Evolutionary conservation across 2,329 filamentous ascomycete species (phyloP).

Genomic region (Verticillium dahliae): DNA sequence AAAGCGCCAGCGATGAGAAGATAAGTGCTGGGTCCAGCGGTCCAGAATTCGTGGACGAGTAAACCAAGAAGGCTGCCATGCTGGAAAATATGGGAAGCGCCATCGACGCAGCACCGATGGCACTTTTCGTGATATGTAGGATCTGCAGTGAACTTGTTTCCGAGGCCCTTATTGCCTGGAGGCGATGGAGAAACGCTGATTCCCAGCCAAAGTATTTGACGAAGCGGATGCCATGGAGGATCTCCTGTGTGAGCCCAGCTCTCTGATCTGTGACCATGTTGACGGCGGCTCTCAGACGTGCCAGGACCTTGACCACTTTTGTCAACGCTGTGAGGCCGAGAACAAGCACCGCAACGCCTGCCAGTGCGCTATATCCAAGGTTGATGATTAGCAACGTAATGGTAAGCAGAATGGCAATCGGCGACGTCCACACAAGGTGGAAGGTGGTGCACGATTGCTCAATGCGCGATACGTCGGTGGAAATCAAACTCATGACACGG

Average conservation of each 20-base stretch:
- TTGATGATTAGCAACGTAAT: slow-evolving; percentile 79
- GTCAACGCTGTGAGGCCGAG: slow-evolving; percentile 73
- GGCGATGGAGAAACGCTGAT: slow-evolving; percentile 70
- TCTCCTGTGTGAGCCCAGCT: slow-evolving; percentile 86
- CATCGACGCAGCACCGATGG: slow-evolving; percentile 76
- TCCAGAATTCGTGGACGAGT: slow-evolving; percentile 56
- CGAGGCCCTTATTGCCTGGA: slow-evolving; percentile 64
- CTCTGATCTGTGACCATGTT: slow-evolving; percentile 93
- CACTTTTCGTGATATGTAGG: slow-evolving; percentile 76
- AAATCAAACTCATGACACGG: slow-evolving; percentile 88
- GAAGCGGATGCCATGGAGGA: slow-evolving; percentile 82
- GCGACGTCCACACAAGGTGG: slow-evolving; percentile 85
- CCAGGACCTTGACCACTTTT: slow-evolving; percentile 67
- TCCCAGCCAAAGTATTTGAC: slow-evolving; percentile 99
- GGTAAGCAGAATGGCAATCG: slow-evolving; percentile 71
- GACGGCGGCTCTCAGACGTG: slow-evolving; percentile 69
- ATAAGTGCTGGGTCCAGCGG: slow-evolving; percentile 69
- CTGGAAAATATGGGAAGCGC: slow-evolving; percentile 89
- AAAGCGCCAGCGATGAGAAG: slow-evolving; percentile 89
- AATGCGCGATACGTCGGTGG: slow-evolving; percentile 86
- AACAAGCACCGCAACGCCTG: slow-evolving; percentile 78
- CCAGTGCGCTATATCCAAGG: slow-evolving; percentile 80
- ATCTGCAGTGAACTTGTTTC: slow-evolving; percentile 81
- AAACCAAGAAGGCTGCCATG: slow-evolving; percentile 90
- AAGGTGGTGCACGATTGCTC: slow-evolving; percentile 85